phyloP scores from a whole-genome alignment of 805 yeast genomes.

The Ogataea minuta region DNA sequence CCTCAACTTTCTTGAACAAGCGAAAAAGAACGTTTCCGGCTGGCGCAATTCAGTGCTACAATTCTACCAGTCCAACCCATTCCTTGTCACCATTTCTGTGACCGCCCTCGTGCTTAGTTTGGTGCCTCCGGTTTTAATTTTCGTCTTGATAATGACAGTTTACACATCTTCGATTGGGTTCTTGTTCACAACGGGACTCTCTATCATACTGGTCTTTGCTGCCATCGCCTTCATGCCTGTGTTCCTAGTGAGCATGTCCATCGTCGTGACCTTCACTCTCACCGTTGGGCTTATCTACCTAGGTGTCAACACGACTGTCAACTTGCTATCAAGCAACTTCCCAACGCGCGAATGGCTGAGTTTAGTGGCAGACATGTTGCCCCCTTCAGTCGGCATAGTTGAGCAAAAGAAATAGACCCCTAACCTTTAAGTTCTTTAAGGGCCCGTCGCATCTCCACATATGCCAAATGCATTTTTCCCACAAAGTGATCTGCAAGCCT shows the following conservation, averaged over 20 bases:
- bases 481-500: conserved; percentile 86
- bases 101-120: conserved; percentile 16
- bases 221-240: conserved; percentile 29
- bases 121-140: conserved; percentile 18
- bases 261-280: conserved; percentile 16
- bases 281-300: conserved; percentile 14
- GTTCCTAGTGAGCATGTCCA: conserved; percentile 18
- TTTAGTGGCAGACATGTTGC: conserved; percentile 31
- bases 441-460: conserved; percentile 67
- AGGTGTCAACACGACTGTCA: conserved; percentile 8
- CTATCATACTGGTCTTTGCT: conserved; percentile 13
- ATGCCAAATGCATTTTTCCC: conserved; percentile 85
- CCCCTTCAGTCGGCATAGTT: conserved; percentile 34
- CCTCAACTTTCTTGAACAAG: conserved; percentile 17
- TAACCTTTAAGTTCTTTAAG: conserved; percentile 38
- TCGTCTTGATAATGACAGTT: conserved; percentile 15
- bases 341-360: conserved; percentile 24
- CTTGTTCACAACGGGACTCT: conserved; percentile 20
- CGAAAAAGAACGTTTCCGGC: conserved; percentile 9
- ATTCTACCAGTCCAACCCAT: conserved; percentile 17
- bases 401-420: conserved; percentile 3
- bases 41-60: conserved; percentile 5
- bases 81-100: conserved; percentile 10
- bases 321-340: conserved; percentile 7
- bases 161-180: conserved; percentile 17